These are phyloP conservation scores for Paramarasmius palmivorus DNA, from an alignment of 1,284 basidiomycete genomes.

Conservation along the genomic window DNA sequence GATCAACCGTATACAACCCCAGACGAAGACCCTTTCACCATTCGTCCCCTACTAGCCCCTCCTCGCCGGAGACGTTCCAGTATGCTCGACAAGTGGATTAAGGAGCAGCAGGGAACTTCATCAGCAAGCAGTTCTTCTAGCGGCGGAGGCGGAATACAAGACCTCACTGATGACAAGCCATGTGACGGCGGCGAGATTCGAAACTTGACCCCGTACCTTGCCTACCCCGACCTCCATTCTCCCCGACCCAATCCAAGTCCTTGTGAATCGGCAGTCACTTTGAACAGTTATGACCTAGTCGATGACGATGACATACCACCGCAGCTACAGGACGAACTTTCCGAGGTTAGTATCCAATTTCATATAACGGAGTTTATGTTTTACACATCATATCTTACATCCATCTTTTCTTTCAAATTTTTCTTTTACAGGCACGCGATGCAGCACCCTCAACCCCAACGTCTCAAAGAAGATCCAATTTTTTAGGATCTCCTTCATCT, in stretches of 20 bases:
- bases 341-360: constrained; percentile 24
- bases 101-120: constrained; percentile 50
- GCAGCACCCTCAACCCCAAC: constrained; percentile 40
- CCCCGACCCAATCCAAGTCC: constrained; percentile 20
- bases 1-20: constrained; percentile 47
- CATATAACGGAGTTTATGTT: constrained; percentile 8
- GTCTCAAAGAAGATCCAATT: constrained; percentile 38
- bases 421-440: constrained; percentile 29
- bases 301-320: constrained; percentile 48
- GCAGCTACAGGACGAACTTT: constrained; percentile 16
- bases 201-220: constrained; percentile 48
- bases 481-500: constrained; percentile 48
- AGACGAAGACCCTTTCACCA: constrained; percentile 50
- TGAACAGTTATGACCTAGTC: constrained; percentile 60
- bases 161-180: constrained; percentile 24
- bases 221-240: constrained; percentile 48
- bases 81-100: constrained; percentile 68
- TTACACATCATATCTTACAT: background rate
- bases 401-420: constrained; percentile 10
- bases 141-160: constrained; percentile 21
- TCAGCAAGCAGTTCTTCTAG: constrained; percentile 1
- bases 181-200: constrained; percentile 29
- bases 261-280: constrained; percentile 38
- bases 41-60: constrained; percentile 32
- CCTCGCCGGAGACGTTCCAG: constrained; percentile 50